These are phyloP conservation scores for Pseudohalonectria lignicola DNA, from an alignment of 2,329 filamentous ascomycete species.

Conservation along the genomic window DNA sequence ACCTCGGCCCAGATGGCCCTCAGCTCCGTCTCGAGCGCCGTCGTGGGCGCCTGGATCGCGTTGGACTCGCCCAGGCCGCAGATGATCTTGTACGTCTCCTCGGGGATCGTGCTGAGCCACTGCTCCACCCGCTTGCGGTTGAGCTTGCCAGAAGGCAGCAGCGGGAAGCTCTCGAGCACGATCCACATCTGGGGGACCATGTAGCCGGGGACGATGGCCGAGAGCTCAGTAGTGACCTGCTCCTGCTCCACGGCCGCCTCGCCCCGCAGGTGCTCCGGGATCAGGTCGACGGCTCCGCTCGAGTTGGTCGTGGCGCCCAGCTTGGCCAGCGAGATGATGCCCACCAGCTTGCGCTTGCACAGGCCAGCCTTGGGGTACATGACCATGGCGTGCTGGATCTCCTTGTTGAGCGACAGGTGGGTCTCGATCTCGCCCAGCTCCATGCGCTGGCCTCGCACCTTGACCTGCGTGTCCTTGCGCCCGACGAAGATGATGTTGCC, in stretches of 20 bases:
- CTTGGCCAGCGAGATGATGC: not conserved
- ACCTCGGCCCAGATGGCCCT: constrained; percentile 6
- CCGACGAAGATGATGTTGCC: not conserved
- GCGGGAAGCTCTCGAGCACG: constrained; percentile 11
- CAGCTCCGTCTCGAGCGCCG: constrained; percentile 3
- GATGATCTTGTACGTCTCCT: constrained; percentile 1
- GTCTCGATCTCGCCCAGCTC: constrained; percentile 1
- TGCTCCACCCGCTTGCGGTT: constrained; percentile 12
- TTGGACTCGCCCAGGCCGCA: constrained; percentile 4
- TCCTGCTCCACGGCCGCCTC: not conserved
- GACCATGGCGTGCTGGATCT: not conserved
- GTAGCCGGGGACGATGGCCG: constrained; percentile 8
- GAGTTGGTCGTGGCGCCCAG: too few species aligned
- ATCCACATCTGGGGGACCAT: constrained; percentile 16
- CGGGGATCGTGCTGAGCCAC: not conserved
- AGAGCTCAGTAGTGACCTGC: not conserved
- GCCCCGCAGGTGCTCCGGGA: not conserved
- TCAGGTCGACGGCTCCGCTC: too few species aligned
- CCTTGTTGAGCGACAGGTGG: not conserved
- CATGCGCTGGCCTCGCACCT: constrained; percentile 4
- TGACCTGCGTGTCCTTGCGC: constrained; percentile 3
- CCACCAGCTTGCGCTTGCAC: not conserved
- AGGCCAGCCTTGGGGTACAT: not conserved
- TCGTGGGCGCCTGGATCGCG: not conserved
- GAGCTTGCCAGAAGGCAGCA: constrained; percentile 14